A percentile compares a stretch with the other conserved stretches of the same genome.
Conservation (phyloP, 768 basidiomycete genomes). For the Lactarius vividus region DNA sequence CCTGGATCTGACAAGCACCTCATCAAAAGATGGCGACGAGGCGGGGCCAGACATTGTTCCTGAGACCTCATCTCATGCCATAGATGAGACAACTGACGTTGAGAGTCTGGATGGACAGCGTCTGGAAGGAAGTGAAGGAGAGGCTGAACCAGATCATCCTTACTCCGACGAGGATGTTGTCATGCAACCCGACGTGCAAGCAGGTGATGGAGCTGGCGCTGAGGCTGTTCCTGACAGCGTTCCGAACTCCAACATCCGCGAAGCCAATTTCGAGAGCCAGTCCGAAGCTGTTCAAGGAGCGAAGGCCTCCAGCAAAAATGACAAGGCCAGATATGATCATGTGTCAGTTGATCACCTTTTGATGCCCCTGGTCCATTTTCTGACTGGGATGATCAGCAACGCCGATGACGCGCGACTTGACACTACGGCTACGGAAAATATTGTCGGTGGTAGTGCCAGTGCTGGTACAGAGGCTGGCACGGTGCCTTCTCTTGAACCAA, state of each 20-base stretch:
- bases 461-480: conserved; percentile 48
- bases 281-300: conserved; percentile 15
- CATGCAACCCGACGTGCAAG: conserved; percentile 39
- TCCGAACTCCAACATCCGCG: conserved; percentile 4
- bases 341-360: conserved; percentile 8
- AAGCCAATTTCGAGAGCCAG: conserved; percentile 10
- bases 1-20: conserved; percentile 25
- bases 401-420: conserved; percentile 4
- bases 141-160: conserved; percentile 44
- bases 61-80: conserved; percentile 5
- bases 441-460: conserved; percentile 33
- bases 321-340: background rate
- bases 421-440: conserved; percentile 6
- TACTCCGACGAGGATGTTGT: conserved; percentile 40
- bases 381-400: conserved; percentile 7
- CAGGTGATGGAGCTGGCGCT: conserved; percentile 30
- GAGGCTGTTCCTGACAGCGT: conserved; percentile 15
- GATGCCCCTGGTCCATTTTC: background rate
- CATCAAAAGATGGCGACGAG: conserved; percentile 23
- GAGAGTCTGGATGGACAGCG: conserved; percentile 12
- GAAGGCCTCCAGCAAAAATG: conserved; percentile 14
- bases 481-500: conserved; percentile 37
- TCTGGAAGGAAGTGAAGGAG: conserved; percentile 33
- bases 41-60: background rate
- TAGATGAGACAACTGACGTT: conserved; percentile 1